Evolutionary conservation across 192 early-diverging fungal species (phyloP).

Genomic region (Backusella liffmaniae): DNA sequence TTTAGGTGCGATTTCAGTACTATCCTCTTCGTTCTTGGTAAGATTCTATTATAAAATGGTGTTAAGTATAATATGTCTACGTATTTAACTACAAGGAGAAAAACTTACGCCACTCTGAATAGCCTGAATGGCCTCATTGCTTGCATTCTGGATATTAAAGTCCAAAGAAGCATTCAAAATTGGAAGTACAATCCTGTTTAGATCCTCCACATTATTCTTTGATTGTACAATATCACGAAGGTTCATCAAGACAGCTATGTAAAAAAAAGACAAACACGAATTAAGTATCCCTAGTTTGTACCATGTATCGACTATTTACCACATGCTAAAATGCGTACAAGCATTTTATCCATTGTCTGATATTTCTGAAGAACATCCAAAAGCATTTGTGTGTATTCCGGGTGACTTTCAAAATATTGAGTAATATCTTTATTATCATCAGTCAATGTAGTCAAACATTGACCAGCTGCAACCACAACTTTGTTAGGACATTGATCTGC

Average conservation of each 20-base stretch:
- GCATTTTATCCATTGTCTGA: constrained; percentile 53
- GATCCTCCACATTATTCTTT: constrained; percentile 32
- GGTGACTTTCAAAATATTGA: constrained; percentile 55
- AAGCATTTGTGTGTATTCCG: constrained; percentile 52
- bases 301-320: constrained; percentile 41
- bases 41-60: constrained; percentile 19
- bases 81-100: background rate
- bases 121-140: constrained; percentile 39
- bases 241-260: constrained; percentile 48
- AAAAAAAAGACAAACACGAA: background rate
- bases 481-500: constrained; percentile 47
- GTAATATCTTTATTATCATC: constrained; percentile 69
- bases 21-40: constrained; percentile 33
- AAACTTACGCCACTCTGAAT: constrained; percentile 41
- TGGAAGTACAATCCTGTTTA: constrained; percentile 48
- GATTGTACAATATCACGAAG: constrained; percentile 44
- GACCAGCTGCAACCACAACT: constrained; percentile 57
- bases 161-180: constrained; percentile 44
- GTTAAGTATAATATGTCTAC: background rate
- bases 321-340: constrained; percentile 68
- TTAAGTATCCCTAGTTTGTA: background rate
- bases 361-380: constrained; percentile 45
- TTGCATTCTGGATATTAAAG: constrained; percentile 48
- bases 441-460: constrained; percentile 81
- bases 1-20: constrained; percentile 34